Percentiles rank a stretch among this genome's conserved stretches.
These are phyloP conservation scores for Prillingera fragicola DNA, from an alignment of 1,284 basidiomycete species.

Conservation along the genomic window DNA sequence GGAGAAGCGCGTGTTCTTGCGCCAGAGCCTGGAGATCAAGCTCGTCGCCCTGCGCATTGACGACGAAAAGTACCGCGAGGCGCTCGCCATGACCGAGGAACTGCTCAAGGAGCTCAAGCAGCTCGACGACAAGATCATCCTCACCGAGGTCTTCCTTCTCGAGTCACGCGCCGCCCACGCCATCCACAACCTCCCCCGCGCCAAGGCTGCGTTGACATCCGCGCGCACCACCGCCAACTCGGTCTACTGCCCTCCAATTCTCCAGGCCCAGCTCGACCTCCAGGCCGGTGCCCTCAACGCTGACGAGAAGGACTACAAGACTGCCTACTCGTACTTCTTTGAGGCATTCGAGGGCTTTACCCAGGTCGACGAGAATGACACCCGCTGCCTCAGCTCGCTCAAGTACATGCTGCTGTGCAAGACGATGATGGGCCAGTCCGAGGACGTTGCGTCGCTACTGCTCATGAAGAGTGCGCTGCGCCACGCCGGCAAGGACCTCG, in stretches of 20 bases:
- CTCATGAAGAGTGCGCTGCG: slow-evolving; percentile 81
- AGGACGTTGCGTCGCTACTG: slow-evolving; percentile 82
- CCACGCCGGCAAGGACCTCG: slow-evolving; percentile 73
- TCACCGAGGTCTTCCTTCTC: slow-evolving; percentile 92
- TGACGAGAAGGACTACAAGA: slow-evolving; percentile 96
- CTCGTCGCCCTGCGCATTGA: slow-evolving; percentile 82
- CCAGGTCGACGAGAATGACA: slow-evolving; percentile 50
- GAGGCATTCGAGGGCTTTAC: slow-evolving; percentile 92
- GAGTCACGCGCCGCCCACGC: slow-evolving; percentile 88
- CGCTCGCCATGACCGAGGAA: slow-evolving; percentile 73
- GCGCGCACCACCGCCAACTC: slow-evolving; percentile 92
- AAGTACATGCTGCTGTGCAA: slow-evolving; percentile 99
- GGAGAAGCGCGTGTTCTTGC: slow-evolving; percentile 92
- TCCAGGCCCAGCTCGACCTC: slow-evolving; percentile 88
- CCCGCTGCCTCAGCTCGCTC: slow-evolving; percentile 66
- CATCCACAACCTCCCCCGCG: slow-evolving; percentile 83
- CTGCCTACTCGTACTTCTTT: slow-evolving; percentile 95
- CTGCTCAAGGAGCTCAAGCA: slow-evolving; percentile 85
- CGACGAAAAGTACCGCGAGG: slow-evolving; percentile 68
- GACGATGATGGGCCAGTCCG: slow-evolving; percentile 94
- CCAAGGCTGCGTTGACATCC: slow-evolving; percentile 92
- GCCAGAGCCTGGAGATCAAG: slow-evolving; percentile 88
- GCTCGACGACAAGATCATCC: slow-evolving; percentile 94
- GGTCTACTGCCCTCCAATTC: slow-evolving; percentile 91
- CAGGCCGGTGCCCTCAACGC: slow-evolving; percentile 90